Percentiles rank a stretch among this genome's conserved stretches.
Conservation (phyloP, 2,329 filamentous ascomycete species). For the Blastomyces emzantsi region DNA sequence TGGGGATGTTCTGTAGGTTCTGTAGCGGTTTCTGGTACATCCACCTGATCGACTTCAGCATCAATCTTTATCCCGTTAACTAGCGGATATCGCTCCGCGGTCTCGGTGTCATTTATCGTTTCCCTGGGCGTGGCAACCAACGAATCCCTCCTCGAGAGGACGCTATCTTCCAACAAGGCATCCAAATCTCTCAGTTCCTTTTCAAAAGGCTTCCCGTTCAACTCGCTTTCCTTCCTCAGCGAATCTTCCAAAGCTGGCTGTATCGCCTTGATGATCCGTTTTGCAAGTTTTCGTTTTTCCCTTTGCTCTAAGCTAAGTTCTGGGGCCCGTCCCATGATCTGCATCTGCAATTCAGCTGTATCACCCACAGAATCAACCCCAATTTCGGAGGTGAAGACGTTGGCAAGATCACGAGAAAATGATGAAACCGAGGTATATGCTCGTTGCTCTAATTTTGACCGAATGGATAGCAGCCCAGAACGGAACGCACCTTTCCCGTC, state of each 20-base stretch:
- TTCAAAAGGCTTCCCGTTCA: constrained; percentile 61
- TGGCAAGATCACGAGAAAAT: constrained; percentile 52
- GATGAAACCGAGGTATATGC: constrained; percentile 51
- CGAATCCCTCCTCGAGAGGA: constrained; percentile 43
- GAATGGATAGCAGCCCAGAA: constrained; percentile 45
- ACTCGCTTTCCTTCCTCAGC: constrained; percentile 69
- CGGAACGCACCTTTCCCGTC: constrained; percentile 47
- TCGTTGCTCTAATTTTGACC: constrained; percentile 46
- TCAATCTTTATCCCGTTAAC: constrained; percentile 23
- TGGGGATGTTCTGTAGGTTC: not conserved
- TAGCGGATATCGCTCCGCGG: constrained; percentile 15
- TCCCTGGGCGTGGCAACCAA: not conserved
- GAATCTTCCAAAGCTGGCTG: constrained; percentile 70
- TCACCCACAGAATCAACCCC: constrained; percentile 41
- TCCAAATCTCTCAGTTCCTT: constrained; percentile 66
- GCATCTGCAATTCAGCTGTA: constrained; percentile 40
- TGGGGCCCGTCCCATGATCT: constrained; percentile 41
- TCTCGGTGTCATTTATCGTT: not conserved
- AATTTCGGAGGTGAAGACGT: constrained; percentile 48
- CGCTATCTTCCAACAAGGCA: constrained; percentile 58
- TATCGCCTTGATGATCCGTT: constrained; percentile 76
- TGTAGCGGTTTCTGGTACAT: not conserved
- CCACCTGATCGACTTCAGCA: constrained; percentile 6
- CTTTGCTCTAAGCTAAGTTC: constrained; percentile 56
- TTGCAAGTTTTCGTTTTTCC: constrained; percentile 75